phyloP scores from a whole-genome alignment of 1,284 basidiomycete species.

The Pisolithus thermaeus region DNA sequence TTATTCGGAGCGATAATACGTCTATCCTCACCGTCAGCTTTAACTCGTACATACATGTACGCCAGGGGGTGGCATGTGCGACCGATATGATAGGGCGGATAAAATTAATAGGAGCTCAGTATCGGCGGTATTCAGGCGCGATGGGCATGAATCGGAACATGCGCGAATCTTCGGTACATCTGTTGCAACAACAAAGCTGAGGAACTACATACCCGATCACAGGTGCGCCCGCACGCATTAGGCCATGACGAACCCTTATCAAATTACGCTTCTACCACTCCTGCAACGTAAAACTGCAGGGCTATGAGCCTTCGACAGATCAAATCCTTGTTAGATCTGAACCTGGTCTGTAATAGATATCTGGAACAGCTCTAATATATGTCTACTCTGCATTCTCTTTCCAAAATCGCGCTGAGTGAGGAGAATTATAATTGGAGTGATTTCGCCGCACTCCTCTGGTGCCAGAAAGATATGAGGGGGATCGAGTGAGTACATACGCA shows the following conservation, averaged over 20 bases:
- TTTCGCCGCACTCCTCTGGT: conserved; percentile 57
- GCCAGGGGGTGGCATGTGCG: too few relatives aligned
- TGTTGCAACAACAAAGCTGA: conserved; percentile 55
- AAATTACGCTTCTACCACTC: conserved; percentile 31
- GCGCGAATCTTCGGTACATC: conserved; percentile 34
- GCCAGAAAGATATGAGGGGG: too few relatives aligned
- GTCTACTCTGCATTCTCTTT: conserved; percentile 58
- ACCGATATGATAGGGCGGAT: too few relatives aligned
- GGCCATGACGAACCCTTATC: conserved; percentile 34
- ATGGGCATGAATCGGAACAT: too few relatives aligned
- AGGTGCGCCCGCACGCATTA: conserved; percentile 12
- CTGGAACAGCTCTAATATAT: conserved; percentile 62
- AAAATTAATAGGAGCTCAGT: too few relatives aligned
- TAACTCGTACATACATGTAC: too few relatives aligned
- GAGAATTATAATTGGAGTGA: conserved; percentile 72
- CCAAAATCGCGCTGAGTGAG: conserved; percentile 54
- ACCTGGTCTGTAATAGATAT: conserved; percentile 46
- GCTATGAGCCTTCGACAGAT: conserved; percentile 25
- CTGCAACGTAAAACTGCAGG: conserved; percentile 35
- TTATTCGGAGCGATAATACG: too few relatives aligned
- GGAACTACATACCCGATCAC: conserved; percentile 26
- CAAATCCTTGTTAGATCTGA: conserved; percentile 26
- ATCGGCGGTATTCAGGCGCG: too few relatives aligned
- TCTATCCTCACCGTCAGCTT: too few relatives aligned
- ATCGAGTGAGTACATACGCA: neutral